These are phyloP conservation scores for Diversispora eburnea DNA, from an alignment of 192 early-diverging fungal species.

Conservation along the genomic window DNA sequence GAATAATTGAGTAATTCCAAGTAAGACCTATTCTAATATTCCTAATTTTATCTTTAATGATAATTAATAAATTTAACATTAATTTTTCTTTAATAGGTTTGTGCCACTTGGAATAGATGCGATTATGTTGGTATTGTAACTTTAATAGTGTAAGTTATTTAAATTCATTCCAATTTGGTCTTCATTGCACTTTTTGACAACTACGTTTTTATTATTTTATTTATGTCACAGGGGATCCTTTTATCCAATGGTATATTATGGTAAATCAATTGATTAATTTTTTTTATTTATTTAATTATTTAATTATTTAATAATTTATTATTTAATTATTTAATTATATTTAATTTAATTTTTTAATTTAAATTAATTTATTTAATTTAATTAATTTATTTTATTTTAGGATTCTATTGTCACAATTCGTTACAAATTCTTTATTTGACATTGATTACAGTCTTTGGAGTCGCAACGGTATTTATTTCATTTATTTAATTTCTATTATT, in stretches of 20 bases:
- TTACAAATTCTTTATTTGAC: constrained; percentile 54
- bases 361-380: not conserved
- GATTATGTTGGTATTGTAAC: constrained; percentile 91
- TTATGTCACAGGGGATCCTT: constrained; percentile 45
- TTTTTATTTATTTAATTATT: not conserved
- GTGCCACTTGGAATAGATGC: constrained; percentile 77
- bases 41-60: not conserved
- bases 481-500: not conserved
- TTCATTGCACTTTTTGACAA: not conserved
- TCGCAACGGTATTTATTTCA: constrained; percentile 48
- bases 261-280: constrained; percentile 19
- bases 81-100: constrained; percentile 40
- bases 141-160: constrained; percentile 60
- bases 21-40: not conserved
- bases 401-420: constrained; percentile 45
- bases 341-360: not conserved
- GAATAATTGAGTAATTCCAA: too few species aligned
- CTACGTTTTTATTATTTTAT: not conserved
- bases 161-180: constrained; percentile 6
- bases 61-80: not conserved
- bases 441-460: constrained; percentile 60
- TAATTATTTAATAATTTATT: not conserved
- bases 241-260: constrained; percentile 50
- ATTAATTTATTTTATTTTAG: constrained; percentile 8
- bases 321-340: not conserved